Evolutionary conservation across 2,329 filamentous ascomycete genomes (phyloP).

Genomic region (Penicillium psychrosexuale): DNA sequence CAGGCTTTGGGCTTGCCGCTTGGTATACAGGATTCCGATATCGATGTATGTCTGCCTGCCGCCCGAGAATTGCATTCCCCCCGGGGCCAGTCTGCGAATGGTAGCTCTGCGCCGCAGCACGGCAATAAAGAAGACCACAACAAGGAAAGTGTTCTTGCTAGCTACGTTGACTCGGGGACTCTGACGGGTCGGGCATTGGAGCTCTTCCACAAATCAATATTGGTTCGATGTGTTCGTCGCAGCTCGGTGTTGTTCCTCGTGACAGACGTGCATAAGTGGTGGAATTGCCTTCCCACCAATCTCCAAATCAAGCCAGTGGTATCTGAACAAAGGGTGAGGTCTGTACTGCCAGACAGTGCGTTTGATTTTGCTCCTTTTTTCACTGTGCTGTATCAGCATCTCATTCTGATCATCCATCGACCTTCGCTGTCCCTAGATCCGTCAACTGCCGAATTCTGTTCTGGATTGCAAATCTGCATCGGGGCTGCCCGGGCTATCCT

Average conservation of each 20-base stretch:
- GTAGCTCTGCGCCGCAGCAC: slow-evolving; percentile 1
- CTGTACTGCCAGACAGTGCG: slow-evolving; percentile 8
- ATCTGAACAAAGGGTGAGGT: background rate
- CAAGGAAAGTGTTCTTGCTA: slow-evolving; percentile 36
- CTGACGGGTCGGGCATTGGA: slow-evolving; percentile 42
- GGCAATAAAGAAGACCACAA: background rate
- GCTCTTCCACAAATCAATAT: slow-evolving; percentile 43
- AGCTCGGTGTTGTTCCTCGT: slow-evolving; percentile 38
- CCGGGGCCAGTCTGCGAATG: slow-evolving; percentile 1
- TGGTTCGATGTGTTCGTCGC: slow-evolving; percentile 39
- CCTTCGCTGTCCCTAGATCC: slow-evolving; percentile 40
- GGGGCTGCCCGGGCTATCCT: slow-evolving; percentile 40
- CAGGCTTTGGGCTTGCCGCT: slow-evolving; percentile 41
- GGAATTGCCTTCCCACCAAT: slow-evolving; percentile 39
- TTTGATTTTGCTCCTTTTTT: slow-evolving; percentile 41
- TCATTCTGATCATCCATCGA: slow-evolving; percentile 41
- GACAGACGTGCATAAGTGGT: slow-evolving; percentile 44
- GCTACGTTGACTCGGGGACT: slow-evolving; percentile 41
- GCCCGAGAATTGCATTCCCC: slow-evolving; percentile 41
- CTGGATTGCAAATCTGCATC: slow-evolving; percentile 42
- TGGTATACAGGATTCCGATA: slow-evolving; percentile 43
- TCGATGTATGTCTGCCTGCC: slow-evolving; percentile 48
- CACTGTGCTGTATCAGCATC: slow-evolving; percentile 42
- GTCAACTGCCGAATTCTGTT: slow-evolving; percentile 40
- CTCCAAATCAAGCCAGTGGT: slow-evolving; percentile 21